Percentiles rank a stretch among this genome's conserved stretches.
Conservation (phyloP, 2,329 filamentous ascomycete species). For the Pseudogymnoascus sp. region DNA sequence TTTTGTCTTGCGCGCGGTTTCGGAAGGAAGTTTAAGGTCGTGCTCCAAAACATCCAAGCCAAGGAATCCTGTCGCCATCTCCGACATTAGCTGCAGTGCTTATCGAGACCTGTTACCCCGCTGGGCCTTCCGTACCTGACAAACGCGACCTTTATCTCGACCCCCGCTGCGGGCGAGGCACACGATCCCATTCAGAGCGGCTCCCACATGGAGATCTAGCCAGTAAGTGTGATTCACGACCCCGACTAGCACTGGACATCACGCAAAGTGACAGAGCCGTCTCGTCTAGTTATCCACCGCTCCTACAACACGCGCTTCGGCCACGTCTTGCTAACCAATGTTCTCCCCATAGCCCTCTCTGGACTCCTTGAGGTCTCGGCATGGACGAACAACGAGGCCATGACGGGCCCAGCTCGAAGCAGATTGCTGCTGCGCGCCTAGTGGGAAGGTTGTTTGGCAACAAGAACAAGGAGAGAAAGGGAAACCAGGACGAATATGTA, state of each 20-base stretch:
- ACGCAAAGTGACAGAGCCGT: neutral
- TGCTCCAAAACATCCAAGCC: neutral
- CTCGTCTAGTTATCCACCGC: neutral
- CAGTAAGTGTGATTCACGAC: neutral
- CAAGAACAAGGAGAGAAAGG: conserved; percentile 31
- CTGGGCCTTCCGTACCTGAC: conserved; percentile 5
- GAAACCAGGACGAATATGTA: conserved; percentile 38
- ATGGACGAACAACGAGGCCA: neutral
- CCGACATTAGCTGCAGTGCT: conserved; percentile 4
- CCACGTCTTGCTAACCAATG: neutral
- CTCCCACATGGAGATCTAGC: conserved; percentile 4
- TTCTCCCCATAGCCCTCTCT: neutral
- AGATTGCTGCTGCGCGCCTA: conserved; percentile 34
- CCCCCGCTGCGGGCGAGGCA: neutral
- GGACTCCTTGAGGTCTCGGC: neutral
- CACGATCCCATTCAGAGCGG: neutral
- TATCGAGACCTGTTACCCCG: conserved; percentile 1
- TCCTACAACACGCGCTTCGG: neutral
- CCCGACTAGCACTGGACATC: neutral
- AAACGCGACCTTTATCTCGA: conserved; percentile 3
- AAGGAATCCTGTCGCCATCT: conserved; percentile 1
- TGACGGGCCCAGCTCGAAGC: conserved; percentile 15
- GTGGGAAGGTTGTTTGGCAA: conserved; percentile 47
- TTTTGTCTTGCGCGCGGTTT: neutral
- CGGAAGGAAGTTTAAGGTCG: conserved; percentile 4